phyloP scores from a whole-genome alignment of 2,329 filamentous ascomycete genomes.

The Pseudogymnoascus sp. region DNA sequence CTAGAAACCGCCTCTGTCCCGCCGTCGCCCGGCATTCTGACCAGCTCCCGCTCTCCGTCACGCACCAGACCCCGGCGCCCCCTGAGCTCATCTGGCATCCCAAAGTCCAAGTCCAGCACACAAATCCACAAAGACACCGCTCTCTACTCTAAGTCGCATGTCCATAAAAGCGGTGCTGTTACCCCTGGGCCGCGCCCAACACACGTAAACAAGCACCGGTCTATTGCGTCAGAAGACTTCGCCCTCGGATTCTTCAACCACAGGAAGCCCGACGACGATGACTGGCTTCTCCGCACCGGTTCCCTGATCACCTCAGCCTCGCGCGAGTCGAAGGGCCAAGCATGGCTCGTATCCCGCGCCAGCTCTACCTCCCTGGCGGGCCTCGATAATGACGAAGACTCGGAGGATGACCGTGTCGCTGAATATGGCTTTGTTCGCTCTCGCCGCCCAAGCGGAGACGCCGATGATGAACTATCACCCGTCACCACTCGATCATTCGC shows the following conservation, averaged over 20 bases:
- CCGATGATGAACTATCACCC: slow-evolving; percentile 29
- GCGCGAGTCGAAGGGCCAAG: slow-evolving; percentile 59
- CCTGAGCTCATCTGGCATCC: slow-evolving; percentile 23
- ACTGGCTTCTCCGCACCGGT: slow-evolving; percentile 58
- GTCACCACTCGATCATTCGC: slow-evolving; percentile 26
- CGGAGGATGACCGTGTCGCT: slow-evolving; percentile 42
- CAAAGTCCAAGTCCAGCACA: slow-evolving; percentile 57
- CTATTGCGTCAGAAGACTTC: slow-evolving; percentile 20
- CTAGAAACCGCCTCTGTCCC: slow-evolving; percentile 54
- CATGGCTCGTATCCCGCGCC: slow-evolving; percentile 57
- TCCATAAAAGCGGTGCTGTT: slow-evolving; percentile 20
- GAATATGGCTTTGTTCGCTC: slow-evolving; percentile 42
- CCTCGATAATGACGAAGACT: slow-evolving; percentile 44
- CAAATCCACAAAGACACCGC: slow-evolving; percentile 34
- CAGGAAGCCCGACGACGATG: slow-evolving; percentile 38
- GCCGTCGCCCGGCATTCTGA: slow-evolving; percentile 54
- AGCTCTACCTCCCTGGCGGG: slow-evolving; percentile 54
- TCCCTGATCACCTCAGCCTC: slow-evolving; percentile 53
- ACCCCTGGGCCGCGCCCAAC: slow-evolving; percentile 18
- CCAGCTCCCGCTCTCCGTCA: slow-evolving; percentile 35
- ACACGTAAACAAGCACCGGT: slow-evolving; percentile 17
- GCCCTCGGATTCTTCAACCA: slow-evolving; percentile 8
- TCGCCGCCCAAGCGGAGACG: slow-evolving; percentile 24
- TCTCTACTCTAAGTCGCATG: slow-evolving; percentile 16
- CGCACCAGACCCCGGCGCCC: slow-evolving; percentile 36